phyloP scores from a whole-genome alignment of 176 grass and related monocot species.

The Oryza australiensis region DNA sequence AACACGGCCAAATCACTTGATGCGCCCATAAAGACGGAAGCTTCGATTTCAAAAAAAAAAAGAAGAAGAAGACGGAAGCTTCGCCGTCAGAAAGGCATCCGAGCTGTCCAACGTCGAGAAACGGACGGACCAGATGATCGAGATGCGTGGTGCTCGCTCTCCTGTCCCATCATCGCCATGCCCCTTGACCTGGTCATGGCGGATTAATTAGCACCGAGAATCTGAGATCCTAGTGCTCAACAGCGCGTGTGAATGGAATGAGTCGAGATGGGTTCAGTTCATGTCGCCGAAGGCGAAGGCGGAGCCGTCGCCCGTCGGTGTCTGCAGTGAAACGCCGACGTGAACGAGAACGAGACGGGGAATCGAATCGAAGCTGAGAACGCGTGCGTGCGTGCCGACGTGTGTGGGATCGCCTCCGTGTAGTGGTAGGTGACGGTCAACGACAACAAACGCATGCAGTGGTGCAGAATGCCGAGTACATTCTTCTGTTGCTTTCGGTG shows the following conservation, averaged over 20 bases:
- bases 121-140: neutral
- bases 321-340: neutral
- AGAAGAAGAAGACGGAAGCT: no score
- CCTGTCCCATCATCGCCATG: neutral
- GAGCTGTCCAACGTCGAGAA: slow-evolving; percentile 1
- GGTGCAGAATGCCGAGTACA: neutral
- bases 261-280: neutral
- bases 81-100: neutral
- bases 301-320: neutral
- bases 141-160: no score
- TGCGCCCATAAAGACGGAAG: neutral
- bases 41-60: no score
- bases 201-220: neutral
- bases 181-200: neutral
- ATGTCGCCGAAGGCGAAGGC: neutral
- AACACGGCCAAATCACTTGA: no score
- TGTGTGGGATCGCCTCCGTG: neutral
- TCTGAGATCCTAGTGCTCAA: neutral
- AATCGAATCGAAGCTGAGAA: neutral
- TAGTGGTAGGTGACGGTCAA: neutral
- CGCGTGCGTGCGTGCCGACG: slow-evolving; percentile 13
- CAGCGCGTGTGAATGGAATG: neutral
- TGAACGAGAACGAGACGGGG: neutral
- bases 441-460: neutral
- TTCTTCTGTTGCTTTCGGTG: neutral